phyloP scores from a whole-genome alignment of 495 filamentous ascomycete genomes.

The Parathielavia appendiculata region DNA sequence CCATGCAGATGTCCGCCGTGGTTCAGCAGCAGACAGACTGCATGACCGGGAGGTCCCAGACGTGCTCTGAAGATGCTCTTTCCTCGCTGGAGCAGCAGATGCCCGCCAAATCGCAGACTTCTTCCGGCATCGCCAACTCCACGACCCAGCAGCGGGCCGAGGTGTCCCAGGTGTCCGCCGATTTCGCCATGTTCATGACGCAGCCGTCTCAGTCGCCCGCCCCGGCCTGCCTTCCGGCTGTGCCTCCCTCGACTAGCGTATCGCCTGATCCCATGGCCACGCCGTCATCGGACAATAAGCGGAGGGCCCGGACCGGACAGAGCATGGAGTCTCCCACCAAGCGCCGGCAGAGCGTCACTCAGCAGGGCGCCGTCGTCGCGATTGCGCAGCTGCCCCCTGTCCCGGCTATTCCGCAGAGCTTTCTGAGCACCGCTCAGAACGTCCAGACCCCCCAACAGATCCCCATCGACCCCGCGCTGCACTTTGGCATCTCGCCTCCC shows the following conservation, averaged over 20 bases:
- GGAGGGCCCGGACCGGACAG: not conserved
- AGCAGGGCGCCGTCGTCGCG: not conserved
- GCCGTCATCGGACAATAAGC: constrained; percentile 10
- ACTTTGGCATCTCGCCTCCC: constrained; percentile 9
- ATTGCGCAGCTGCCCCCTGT: not conserved
- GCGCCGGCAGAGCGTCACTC: constrained; percentile 11
- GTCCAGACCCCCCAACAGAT: constrained; percentile 7
- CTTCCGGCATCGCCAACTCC: not conserved
- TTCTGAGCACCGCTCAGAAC: not conserved
- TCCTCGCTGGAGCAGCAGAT: not conserved
- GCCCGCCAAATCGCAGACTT: not conserved
- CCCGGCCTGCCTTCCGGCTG: not conserved
- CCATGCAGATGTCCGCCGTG: not conserved
- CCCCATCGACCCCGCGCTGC: constrained; percentile 8
- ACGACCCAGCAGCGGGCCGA: not conserved
- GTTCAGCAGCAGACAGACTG: too few relatives aligned
- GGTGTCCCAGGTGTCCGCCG: not conserved
- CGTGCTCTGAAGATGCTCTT: not conserved
- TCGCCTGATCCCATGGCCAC: not conserved
- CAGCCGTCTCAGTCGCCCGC: not conserved
- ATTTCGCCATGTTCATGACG: constrained; percentile 9
- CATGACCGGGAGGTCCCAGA: not conserved
- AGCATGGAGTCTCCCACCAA: constrained; percentile 9
- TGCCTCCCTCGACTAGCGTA: not conserved
- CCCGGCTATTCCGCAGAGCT: not conserved